phyloP scores from a whole-genome alignment of 192 early-diverging fungal genomes.

The Podila epicladia region DNA sequence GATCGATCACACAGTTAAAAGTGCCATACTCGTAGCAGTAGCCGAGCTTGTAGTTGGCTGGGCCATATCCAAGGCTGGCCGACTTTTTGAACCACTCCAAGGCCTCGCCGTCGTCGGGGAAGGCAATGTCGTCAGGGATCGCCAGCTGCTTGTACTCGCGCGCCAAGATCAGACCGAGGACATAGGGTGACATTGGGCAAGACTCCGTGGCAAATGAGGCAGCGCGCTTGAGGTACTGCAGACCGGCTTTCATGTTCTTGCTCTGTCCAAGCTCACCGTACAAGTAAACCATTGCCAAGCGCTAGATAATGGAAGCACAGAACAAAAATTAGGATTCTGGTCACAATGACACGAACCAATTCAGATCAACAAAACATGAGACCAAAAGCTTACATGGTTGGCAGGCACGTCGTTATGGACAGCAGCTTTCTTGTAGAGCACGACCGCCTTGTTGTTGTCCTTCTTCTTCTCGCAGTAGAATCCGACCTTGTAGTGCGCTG shows the following conservation, averaged over 20 bases:
- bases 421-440: constrained; percentile 77
- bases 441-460: constrained; percentile 68
- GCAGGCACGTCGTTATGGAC: constrained; percentile 70
- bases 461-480: constrained; percentile 70
- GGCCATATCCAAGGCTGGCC: constrained; percentile 75
- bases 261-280: constrained; percentile 76
- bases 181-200: constrained; percentile 79
- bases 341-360: background rate
- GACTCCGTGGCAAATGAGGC: constrained; percentile 74
- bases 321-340: background rate
- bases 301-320: constrained; percentile 51
- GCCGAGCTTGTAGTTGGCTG: constrained; percentile 84
- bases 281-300: constrained; percentile 80
- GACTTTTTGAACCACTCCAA: constrained; percentile 79
- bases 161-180: constrained; percentile 85
- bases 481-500: constrained; percentile 75
- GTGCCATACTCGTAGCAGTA: constrained; percentile 83
- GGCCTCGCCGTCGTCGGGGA: constrained; percentile 80
- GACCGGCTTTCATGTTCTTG: constrained; percentile 77
- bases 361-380: background rate
- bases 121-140: constrained; percentile 68
- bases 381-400: constrained; percentile 59
- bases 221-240: constrained; percentile 85
- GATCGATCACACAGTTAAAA: constrained; percentile 73
- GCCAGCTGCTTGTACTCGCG: constrained; percentile 64